Evolutionary conservation across 306 rosid genomes (phyloP), one percentile per base, ranked within the genome.

Genomic region (Ceratonia siliqua): DNA sequence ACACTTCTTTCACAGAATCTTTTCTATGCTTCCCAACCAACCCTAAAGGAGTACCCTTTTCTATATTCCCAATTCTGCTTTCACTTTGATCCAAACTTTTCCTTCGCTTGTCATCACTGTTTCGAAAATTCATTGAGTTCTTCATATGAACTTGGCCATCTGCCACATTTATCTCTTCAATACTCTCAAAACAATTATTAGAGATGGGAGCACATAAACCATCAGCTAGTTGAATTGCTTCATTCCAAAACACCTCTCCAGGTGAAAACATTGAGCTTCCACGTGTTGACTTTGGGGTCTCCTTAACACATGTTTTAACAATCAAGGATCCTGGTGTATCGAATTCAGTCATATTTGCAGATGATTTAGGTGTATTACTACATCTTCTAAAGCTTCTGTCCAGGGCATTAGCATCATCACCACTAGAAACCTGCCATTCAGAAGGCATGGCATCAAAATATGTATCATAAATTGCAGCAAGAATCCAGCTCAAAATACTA

Each of bases 241-340:
- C 96, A 46, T 90, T 79, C 98, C 98, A 94, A 64, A 94, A 94
- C 62, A 92, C 92, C 78, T 91, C 97, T 73, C 97, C 98, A 21
- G 98, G 97, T 5, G 98, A 94, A 91, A 92, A 83, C 53, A 83
- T 69, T 25, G 97, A 94, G 83, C 92, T 90, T 54, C 98, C 95
- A 15, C 75, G 78, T 41, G 66, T 80, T 18, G 98, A 90, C 82
- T 80, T 88, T 33, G 97, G 97, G 62, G 97, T 94, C 75, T 79
- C 87, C 67, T 55, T 74, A 73, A 73, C 49, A 58, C 76, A 61
- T 52, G 78, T 62, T 81, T 87, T 90, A 56, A 78, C 83, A 78
- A 78, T 82, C 83, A 81, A 86, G 25, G 92, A 84, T 67, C 91
- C 92, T 0, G 98, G 98, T 33, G 98, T 91, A 54, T 62, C 65